Evolutionary conservation across 1,284 basidiomycete species (phyloP).

Genomic region (Cutaneotrichosporon cutaneum): DNA sequence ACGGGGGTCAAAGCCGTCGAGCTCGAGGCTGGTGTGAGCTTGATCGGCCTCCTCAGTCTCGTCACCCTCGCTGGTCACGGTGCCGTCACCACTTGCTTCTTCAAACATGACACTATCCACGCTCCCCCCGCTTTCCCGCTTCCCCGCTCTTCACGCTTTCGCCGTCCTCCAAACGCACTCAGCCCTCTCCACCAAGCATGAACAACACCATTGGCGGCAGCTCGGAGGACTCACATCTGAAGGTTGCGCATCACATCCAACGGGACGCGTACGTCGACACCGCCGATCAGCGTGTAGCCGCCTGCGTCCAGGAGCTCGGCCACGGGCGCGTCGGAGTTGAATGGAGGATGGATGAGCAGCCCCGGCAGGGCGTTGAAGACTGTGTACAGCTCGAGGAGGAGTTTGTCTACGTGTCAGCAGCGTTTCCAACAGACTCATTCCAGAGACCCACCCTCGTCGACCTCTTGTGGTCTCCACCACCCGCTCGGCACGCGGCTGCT

Average conservation of each 20-base stretch:
- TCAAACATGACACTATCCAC: no score
- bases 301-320: slow-evolving; percentile 48
- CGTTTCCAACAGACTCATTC: no score
- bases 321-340: slow-evolving; percentile 45
- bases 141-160: no score
- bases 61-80: no score
- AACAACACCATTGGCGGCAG: no score
- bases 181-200: no score
- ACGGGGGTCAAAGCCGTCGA: slow-evolving; percentile 50
- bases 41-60: not conserved
- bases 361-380: slow-evolving; percentile 50
- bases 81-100: no score
- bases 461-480: slow-evolving; percentile 44
- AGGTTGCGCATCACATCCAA: slow-evolving; percentile 50
- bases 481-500: slow-evolving; percentile 24
- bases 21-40: slow-evolving; percentile 41
- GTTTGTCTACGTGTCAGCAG: slow-evolving; percentile 35
- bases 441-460: slow-evolving; percentile 49
- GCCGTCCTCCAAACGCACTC: no score
- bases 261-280: slow-evolving; percentile 50
- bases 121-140: no score
- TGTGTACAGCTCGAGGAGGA: slow-evolving; percentile 46
- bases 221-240: slow-evolving; percentile 45
- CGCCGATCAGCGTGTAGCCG: slow-evolving; percentile 49
- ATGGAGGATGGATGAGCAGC: slow-evolving; percentile 48